A percentile compares a stretch with the other conserved stretches of the same genome.
phyloP scores from a whole-genome alignment of 2,329 filamentous ascomycete genomes.

The Amauroascus niger region DNA sequence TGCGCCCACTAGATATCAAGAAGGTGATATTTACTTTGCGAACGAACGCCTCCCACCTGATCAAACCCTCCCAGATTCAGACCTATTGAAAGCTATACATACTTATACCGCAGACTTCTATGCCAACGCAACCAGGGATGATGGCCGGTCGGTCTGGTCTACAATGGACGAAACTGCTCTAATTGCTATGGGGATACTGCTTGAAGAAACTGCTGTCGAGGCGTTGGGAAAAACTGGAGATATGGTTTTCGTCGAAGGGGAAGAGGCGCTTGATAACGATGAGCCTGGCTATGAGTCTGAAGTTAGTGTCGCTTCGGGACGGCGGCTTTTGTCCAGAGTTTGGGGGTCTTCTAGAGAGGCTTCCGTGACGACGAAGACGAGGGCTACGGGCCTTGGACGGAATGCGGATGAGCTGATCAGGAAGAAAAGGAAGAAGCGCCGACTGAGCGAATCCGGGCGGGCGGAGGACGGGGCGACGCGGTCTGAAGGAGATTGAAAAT shows the following conservation, averaged over 20 bases:
- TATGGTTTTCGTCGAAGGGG: conserved; percentile 47
- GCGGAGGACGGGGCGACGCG: neutral
- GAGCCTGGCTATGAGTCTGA: conserved; percentile 2
- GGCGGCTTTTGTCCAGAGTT: neutral
- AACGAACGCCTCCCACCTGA: conserved; percentile 37
- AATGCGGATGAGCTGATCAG: neutral
- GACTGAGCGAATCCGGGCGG: conserved; percentile 8
- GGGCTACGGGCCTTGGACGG: conserved; percentile 1
- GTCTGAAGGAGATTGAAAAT: neutral
- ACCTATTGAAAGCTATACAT: conserved; percentile 49
- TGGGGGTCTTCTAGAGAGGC: neutral
- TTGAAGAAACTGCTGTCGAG: conserved; percentile 49
- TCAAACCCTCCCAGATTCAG: conserved; percentile 44
- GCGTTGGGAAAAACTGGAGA: conserved; percentile 49
- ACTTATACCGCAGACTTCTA: conserved; percentile 50
- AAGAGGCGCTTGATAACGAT: conserved; percentile 25
- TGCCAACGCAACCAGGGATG: conserved; percentile 26
- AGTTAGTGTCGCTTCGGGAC: neutral
- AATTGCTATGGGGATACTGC: conserved; percentile 49
- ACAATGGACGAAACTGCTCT: conserved; percentile 55
- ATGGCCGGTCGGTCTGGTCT: conserved; percentile 36
- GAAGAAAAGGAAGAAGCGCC: conserved; percentile 5
- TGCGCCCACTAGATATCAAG: conserved; percentile 44
- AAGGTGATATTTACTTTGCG: conserved; percentile 48
- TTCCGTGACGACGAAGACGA: neutral